These are phyloP conservation scores for Botryosphaeria agaves DNA, from an alignment of 2,329 filamentous ascomycete genomes.

Conservation along the genomic window DNA sequence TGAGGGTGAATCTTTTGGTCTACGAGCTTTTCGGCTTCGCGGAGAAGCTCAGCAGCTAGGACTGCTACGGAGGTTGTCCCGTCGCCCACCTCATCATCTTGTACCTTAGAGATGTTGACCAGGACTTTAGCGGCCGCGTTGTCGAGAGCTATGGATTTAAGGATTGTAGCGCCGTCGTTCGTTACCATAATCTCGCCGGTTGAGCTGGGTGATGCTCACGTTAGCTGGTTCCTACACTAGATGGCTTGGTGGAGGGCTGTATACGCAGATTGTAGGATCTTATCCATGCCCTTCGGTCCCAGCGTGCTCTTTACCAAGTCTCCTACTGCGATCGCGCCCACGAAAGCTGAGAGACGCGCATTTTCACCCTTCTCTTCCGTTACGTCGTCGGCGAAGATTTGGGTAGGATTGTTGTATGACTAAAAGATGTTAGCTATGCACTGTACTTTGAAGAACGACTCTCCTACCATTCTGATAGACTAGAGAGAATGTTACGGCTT, in stretches of 20 bases:
- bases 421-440: slow-evolving; percentile 4
- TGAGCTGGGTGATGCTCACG: slow-evolving; percentile 41
- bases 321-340: slow-evolving; percentile 93
- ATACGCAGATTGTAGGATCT: slow-evolving; percentile 89
- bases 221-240: no score
- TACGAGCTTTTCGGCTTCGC: slow-evolving; percentile 92
- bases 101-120: slow-evolving; percentile 98
- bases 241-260: no score
- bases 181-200: slow-evolving; percentile 97
- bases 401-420: slow-evolving; percentile 55
- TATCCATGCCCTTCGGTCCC: slow-evolving; percentile 98
- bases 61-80: slow-evolving; percentile 97
- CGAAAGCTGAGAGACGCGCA: slow-evolving; percentile 94
- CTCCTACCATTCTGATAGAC: no score
- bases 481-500: no score
- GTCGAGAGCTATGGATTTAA: slow-evolving; percentile 95
- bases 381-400: slow-evolving; percentile 95
- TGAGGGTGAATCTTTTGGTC: slow-evolving; percentile 98
- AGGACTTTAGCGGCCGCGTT: slow-evolving; percentile 97
- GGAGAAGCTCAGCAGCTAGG: slow-evolving; percentile 80
- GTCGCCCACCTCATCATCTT: slow-evolving; percentile 96
- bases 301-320: slow-evolving; percentile 95
- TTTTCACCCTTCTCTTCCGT: slow-evolving; percentile 98
- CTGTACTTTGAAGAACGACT: no score
- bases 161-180: slow-evolving; percentile 94